Conservation (phyloP, 2,329 filamentous ascomycete genomes). For the Pyrenophora graminea region DNA sequence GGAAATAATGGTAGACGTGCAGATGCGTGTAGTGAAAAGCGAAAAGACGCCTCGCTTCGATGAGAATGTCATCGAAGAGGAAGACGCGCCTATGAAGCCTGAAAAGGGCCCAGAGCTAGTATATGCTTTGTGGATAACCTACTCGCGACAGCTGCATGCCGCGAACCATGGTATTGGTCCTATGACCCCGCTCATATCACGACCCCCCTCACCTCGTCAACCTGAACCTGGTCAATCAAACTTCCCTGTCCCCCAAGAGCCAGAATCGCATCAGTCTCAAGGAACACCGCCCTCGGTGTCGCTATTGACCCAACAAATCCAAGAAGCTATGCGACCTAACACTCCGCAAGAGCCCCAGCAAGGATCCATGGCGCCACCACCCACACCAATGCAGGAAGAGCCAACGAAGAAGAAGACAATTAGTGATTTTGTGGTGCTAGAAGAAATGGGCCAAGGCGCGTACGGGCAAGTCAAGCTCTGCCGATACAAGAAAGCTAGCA, state of each 20-base stretch:
- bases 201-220: constrained; percentile 74
- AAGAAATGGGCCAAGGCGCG: constrained; percentile 98
- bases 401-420: constrained; percentile 74
- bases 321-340: constrained; percentile 54
- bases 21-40: constrained; percentile 94
- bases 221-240: constrained; percentile 74
- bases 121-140: constrained; percentile 96
- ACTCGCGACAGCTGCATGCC: constrained; percentile 88
- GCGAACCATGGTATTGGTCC: constrained; percentile 65
- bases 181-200: constrained; percentile 67
- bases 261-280: constrained; percentile 41
- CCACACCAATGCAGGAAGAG: constrained; percentile 24
- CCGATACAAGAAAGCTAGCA: constrained; percentile 74
- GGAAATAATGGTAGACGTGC: constrained; percentile 90
- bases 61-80: constrained; percentile 68
- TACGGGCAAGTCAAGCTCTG: constrained; percentile 98
- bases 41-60: constrained; percentile 60
- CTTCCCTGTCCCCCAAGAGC: constrained; percentile 44
- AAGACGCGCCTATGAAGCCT: constrained; percentile 52
- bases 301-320: constrained; percentile 57
- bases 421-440: constrained; percentile 85
- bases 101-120: constrained; percentile 69
- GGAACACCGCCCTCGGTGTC: constrained; percentile 49
- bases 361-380: constrained; percentile 20
- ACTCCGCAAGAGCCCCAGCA: constrained; percentile 47